Evolutionary conservation across 257 asterid species (phyloP), one percentile per base, ranked within the genome.

Genomic region (Scutellaria baicalensis): DNA sequence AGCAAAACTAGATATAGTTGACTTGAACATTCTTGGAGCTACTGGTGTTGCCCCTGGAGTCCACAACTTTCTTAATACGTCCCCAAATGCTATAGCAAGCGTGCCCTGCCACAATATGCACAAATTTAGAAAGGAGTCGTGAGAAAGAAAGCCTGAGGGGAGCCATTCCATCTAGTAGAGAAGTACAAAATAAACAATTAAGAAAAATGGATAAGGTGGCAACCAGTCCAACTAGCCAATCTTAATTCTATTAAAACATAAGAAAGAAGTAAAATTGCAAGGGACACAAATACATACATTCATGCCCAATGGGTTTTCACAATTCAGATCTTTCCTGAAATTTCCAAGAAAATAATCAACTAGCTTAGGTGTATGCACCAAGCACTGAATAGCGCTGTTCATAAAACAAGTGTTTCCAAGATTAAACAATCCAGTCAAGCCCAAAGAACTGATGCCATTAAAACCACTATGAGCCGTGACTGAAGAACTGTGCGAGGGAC

Each of bases 321-420:
- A 57, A 80, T 89, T 89, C 65, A 89, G 81, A 70, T 89, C 92
- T 66, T 76, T 78, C 68, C 80, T 83, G 82, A 82, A 87, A 79
- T 87, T 82, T 33, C 86, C 85, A 44, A 89, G 89, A 81, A 89
- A 89, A 81, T 85, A 89, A 75, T 87, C 88, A 18, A 84, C 92
- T 55, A 89, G 83, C 80, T 87, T 83, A 0, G 85, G 82, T 4
- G 95, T 80, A 70, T 82, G 87, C 55, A 67, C 84, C 73, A 82
- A 62, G 78, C 86, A 84, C 74, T 84, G 87, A 65, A 82, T 49
- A 64, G 83, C 85, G 73, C 84, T 79, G 81, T 80, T 84, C 86
- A 80, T 79, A 59, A 73, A 84, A 73, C 87, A 81, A 62, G 86
- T 81, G 73, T 82, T 84, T 51, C 89, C 87, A 27, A 84, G 82